A percentile compares a stretch with the other conserved stretches of the same genome.
Evolutionary conservation across 345 rosid genomes (phyloP).

Genomic region (Euphorbia lathyris): DNA sequence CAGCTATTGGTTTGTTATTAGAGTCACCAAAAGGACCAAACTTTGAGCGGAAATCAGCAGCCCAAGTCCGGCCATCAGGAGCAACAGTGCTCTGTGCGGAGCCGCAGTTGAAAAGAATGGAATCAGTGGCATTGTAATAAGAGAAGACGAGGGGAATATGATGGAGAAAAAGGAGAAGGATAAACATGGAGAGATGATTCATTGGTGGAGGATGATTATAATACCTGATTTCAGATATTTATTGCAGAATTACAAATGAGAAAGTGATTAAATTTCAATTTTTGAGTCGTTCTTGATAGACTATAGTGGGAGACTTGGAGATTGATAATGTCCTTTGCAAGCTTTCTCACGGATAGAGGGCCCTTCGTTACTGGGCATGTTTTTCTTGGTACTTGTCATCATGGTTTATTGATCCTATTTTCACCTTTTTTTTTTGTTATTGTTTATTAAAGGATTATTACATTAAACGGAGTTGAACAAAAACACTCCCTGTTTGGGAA

Average conservation of each 20-base stretch:
- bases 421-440: too few species aligned
- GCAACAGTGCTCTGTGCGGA: background rate
- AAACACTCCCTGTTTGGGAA: too few species aligned
- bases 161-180: background rate
- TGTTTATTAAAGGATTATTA: too few species aligned
- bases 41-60: constrained; percentile 8
- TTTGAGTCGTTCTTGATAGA: too few species aligned
- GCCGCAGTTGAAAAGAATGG: constrained; percentile 13
- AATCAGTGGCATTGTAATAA: constrained; percentile 5
- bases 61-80: constrained; percentile 10
- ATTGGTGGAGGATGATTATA: background rate
- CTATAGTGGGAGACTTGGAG: background rate
- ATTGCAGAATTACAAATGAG: background rate
- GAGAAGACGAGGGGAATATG: background rate
- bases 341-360: background rate
- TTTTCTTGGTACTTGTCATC: too few species aligned
- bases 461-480: too few species aligned
- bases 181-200: background rate
- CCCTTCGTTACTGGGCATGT: too few species aligned
- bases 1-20: background rate
- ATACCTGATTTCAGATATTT: too few species aligned
- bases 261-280: background rate
- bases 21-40: background rate
- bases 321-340: background rate
- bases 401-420: too few species aligned